These are phyloP conservation scores for Fulvia fulva DNA, from an alignment of 2,329 filamentous ascomycete genomes.

Conservation along the genomic window DNA sequence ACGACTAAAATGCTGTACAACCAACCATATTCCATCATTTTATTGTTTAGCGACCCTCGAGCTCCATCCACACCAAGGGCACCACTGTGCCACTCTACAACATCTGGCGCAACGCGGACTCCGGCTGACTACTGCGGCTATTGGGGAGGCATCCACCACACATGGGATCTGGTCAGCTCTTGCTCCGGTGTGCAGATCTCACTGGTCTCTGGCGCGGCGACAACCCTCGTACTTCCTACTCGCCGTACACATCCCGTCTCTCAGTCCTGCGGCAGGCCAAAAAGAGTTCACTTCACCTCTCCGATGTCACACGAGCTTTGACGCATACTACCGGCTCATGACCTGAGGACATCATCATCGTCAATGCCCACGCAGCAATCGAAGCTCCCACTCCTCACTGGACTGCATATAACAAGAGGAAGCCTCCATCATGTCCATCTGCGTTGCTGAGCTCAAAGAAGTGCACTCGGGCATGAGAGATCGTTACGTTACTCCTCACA, in stretches of 20 bases:
- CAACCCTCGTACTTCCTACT: constrained; percentile 11
- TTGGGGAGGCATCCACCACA: constrained; percentile 12
- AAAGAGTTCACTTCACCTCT: constrained; percentile 15
- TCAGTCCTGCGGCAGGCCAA: constrained; percentile 15
- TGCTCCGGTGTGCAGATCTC: constrained; percentile 1
- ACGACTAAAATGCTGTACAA: constrained; percentile 29
- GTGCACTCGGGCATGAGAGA: constrained; percentile 1
- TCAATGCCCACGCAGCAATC: constrained; percentile 13
- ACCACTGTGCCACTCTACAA: constrained; percentile 16
- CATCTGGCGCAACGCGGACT: constrained; percentile 12
- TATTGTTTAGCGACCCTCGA: constrained; percentile 19
- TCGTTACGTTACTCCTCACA: neutral
- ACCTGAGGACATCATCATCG: constrained; percentile 4
- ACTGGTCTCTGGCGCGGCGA: constrained; percentile 12
- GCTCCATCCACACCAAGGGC: constrained; percentile 3
- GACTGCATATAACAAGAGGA: neutral
- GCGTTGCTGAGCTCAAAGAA: neutral
- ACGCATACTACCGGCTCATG: constrained; percentile 21
- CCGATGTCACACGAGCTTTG: constrained; percentile 13
- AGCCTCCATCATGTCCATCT: neutral
- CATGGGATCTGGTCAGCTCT: constrained; percentile 7
- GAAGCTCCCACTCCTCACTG: neutral
- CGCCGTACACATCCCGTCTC: constrained; percentile 7
- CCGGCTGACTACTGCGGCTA: constrained; percentile 14
- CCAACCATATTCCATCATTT: constrained; percentile 27